Base-by-base conservation (phyloP, 305 asterid species). In the Solanum hybrid region DNA sequence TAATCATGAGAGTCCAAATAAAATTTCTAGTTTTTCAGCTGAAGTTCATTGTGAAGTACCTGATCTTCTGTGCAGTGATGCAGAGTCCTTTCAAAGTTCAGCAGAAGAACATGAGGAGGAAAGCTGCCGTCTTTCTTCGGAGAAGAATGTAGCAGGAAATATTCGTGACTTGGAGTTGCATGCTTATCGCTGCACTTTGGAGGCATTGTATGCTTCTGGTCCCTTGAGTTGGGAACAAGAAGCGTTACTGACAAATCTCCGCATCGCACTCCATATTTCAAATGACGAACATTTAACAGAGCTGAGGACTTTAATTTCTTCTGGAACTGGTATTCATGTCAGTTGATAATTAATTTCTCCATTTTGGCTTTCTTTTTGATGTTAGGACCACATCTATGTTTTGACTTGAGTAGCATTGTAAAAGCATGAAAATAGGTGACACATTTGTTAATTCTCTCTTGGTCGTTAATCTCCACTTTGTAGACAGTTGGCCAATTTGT, bases 151-250 rank as follows among this genome's bases (percentile, higher is more conserved):
- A 81, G 91, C 89, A 11, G 89, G 80, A 29, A 91, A 87, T 88
- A 89, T 92, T 71, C 95, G 90, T 87, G 91, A 91, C 92, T 90
- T 93, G 89, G 94, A 93, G 92, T 91, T 93, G 93, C 90, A 92
- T 91, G 95, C 95, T 46, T 93, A 93, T 84, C 92, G 94, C 27
- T 89, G 92, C 88, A 93, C 94, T 36, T 77, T 93, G 92, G 92
- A 90, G 90, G 95, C 94, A 80, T 91, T 93, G 89, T 90, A 91
- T 90, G 95, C 95, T 69, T 92, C 91, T 12, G 95, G 95, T 80
- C 94, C 93, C 35, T 90, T 93, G 89, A 93, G 94, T 89, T 93
- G 95, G 95, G 95, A 92, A 88, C 90, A 91, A 73, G 95, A 93
- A 92, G 81, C 91, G 31, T 88, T 93, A 90, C 80, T 93, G 66